Evolutionary conservation across 2,329 filamentous ascomycete genomes (phyloP).

Genomic region (Hortaea werneckii): DNA sequence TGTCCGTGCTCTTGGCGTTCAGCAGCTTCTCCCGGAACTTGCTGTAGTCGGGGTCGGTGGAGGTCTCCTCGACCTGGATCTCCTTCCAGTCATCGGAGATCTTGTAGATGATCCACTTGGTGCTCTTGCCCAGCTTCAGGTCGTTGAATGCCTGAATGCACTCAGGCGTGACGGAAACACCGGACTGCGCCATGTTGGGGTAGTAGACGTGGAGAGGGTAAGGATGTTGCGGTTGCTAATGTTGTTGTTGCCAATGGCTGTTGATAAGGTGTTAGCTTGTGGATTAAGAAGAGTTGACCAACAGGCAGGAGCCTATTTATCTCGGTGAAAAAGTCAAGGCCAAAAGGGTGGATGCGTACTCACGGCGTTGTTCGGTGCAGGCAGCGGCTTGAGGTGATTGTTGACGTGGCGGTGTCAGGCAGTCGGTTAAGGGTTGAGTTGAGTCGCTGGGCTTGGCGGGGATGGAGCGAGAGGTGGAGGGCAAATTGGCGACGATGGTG

Average conservation of each 20-base stretch:
- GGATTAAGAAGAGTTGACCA: not conserved
- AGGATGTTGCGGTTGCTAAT: not conserved
- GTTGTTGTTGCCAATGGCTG: not conserved
- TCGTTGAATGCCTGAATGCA: slow-evolving; percentile 65
- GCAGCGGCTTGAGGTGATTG: not conserved
- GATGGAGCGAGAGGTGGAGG: not conserved
- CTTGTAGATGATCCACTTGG: slow-evolving; percentile 81
- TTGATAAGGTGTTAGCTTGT: not conserved
- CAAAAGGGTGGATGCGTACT: not conserved
- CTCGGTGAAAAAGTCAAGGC: not conserved
- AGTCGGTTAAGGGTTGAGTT: not conserved
- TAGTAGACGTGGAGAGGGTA: not conserved
- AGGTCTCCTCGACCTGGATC: slow-evolving; percentile 70
- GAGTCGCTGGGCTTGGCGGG: not conserved
- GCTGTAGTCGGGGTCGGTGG: slow-evolving; percentile 57
- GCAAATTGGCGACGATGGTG: not conserved
- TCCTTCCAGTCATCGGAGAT: slow-evolving; percentile 72
- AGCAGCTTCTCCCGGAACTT: slow-evolving; percentile 67
- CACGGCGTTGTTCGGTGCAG: not conserved
- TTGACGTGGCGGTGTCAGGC: not conserved
- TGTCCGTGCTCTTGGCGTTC: slow-evolving; percentile 61
- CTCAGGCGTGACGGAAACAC: slow-evolving; percentile 57
- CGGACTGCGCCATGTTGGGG: slow-evolving; percentile 36
- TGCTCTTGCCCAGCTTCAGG: slow-evolving; percentile 68
- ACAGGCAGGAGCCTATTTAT: not conserved